phyloP scores from a whole-genome alignment of 2,329 filamentous ascomycete genomes.

The Berkeleyomyces rouxiae region DNA sequence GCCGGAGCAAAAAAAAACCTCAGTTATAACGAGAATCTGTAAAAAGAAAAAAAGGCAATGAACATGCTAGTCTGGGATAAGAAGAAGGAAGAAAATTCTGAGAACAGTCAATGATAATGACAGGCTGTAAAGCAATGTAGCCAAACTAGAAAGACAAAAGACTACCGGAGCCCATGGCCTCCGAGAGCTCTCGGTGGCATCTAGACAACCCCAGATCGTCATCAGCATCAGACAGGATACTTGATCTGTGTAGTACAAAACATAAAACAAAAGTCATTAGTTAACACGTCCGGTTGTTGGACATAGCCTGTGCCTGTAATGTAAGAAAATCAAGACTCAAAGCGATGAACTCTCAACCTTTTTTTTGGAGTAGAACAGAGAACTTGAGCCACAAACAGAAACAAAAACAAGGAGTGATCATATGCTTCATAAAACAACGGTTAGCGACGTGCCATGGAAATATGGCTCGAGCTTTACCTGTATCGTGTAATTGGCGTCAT shows the following conservation, averaged over 20 bases:
- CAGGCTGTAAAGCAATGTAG: no score
- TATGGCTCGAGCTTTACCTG: neutral
- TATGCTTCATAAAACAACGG: neutral
- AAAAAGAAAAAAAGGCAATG: neutral
- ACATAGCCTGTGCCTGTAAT: no score
- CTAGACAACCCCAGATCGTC: no score
- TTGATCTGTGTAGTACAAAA: no score
- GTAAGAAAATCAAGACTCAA: neutral
- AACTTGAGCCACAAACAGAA: slow-evolving; percentile 7
- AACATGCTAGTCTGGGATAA: neutral
- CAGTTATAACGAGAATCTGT: neutral
- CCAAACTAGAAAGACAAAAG: no score
- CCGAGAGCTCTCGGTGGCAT: no score
- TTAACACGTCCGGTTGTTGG: no score
- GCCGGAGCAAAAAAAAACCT: neutral
- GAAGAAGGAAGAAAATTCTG: neutral
- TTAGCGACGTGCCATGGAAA: neutral
- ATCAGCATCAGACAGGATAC: no score
- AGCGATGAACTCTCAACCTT: neutral
- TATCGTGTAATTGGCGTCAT: neutral
- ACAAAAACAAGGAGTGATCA: slow-evolving; percentile 12
- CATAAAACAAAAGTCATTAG: no score
- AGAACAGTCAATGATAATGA: neutral
- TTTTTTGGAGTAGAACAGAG: slow-evolving; percentile 1
- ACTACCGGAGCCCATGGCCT: no score